Evolutionary conservation across 2,329 filamentous ascomycete species (phyloP), one percentile per base, ranked within the genome.

Genomic region (Colletotrichum eleusines): DNA sequence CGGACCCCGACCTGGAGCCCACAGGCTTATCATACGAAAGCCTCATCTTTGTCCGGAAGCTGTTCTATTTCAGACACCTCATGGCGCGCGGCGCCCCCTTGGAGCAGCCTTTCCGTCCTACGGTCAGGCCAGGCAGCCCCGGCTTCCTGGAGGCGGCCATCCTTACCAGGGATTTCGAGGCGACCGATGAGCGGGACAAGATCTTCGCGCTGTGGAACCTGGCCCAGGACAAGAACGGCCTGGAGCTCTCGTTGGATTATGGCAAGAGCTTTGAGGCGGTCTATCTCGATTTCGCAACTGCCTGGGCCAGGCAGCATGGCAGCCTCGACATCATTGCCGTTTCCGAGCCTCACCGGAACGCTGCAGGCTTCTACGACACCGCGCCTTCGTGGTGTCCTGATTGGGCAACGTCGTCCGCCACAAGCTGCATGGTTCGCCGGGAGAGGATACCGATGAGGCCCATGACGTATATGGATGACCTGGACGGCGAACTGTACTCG

Each of bases 51-150:
- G n/a, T n/a, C n/a, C n/a, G n/a, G n/a, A n/a, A n/a, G n/a, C n/a
- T n/a, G n/a, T n/a, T n/a, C n/a, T 63, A 54, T 26, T 63, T 63
- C 23, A 53, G 61, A 20, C 61, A 54, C 18, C 35, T 63, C 9
- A 51, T 44, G 48, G 35, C 35, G 12, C 23, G 23, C 11, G 48
- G 23, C 3, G n/a, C n/a, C n/a, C n/a, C n/a, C n/a, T n/a, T n/a
- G n/a, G n/a, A n/a, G n/a, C n/a, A n/a, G n/a, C n/a, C n/a, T n/a
- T n/a, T n/a, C n/a, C n/a, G n/a, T n/a, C n/a, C n/a, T n/a, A n/a
- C n/a, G n/a, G n/a, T n/a, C n/a, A n/a, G n/a, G n/a, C n/a, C n/a
- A n/a, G n/a, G n/a, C n/a, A n/a, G n/a, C n/a, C n/a, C n/a, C n/a
- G n/a, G n/a, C n/a, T n/a, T n/a, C n/a, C n/a, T n/a, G n/a, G n/a